These are phyloP conservation scores for Vitis hybrid DNA, from an alignment of 177 flowering plant species.

Conservation along the genomic window DNA sequence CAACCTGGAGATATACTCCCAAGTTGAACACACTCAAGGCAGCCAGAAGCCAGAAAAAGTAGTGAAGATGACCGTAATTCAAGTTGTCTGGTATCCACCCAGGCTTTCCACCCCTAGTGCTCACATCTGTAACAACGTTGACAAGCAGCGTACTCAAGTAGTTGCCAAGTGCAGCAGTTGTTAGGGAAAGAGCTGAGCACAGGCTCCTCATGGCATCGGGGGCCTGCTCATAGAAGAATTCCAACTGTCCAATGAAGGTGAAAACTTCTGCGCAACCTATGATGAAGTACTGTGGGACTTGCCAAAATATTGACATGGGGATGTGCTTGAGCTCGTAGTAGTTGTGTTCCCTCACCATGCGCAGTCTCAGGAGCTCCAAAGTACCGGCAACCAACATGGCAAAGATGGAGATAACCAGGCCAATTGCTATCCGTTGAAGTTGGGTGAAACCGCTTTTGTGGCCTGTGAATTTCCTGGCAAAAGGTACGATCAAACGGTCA, in stretches of 20 bases:
- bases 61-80: slow-evolving; percentile 47
- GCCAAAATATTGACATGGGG: slow-evolving; percentile 54
- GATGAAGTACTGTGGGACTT: slow-evolving; percentile 47
- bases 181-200: slow-evolving; percentile 35
- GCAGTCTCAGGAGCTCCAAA: slow-evolving; percentile 35
- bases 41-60: slow-evolving; percentile 41
- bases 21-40: slow-evolving; percentile 31
- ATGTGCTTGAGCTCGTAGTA: slow-evolving; percentile 26
- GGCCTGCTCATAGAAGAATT: slow-evolving; percentile 50
- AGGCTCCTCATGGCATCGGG: slow-evolving; percentile 50
- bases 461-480: slow-evolving; percentile 37
- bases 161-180: slow-evolving; percentile 37
- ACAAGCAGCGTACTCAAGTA: slow-evolving; percentile 39
- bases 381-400: slow-evolving; percentile 36
- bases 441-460: slow-evolving; percentile 39
- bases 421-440: slow-evolving; percentile 47
- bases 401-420: slow-evolving; percentile 36
- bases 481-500: slow-evolving; percentile 33
- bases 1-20: slow-evolving; percentile 24
- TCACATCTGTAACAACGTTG: slow-evolving; percentile 29
- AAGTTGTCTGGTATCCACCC: slow-evolving; percentile 53
- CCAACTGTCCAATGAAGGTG: slow-evolving; percentile 41
- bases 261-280: slow-evolving; percentile 50
- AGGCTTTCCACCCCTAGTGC: slow-evolving; percentile 27
- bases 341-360: slow-evolving; percentile 18